These are phyloP conservation scores for Saturnispora galanensis DNA, from an alignment of 805 yeast species.

Conservation along the genomic window DNA sequence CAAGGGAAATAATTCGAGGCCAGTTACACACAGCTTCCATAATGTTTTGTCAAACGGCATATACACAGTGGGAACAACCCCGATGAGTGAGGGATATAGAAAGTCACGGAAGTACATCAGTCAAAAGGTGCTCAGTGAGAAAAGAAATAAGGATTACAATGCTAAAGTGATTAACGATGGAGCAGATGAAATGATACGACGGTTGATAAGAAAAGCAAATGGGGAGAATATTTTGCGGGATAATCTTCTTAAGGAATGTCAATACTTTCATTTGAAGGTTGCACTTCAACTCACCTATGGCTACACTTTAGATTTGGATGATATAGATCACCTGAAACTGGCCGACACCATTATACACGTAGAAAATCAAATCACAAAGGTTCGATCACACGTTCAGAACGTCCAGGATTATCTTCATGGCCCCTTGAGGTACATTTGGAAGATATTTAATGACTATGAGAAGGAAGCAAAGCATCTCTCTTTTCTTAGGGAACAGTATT, in stretches of 20 bases:
- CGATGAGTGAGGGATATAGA: constrained; percentile 39
- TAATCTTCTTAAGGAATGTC: constrained; percentile 27
- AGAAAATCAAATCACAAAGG: constrained; percentile 46
- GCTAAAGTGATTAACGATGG: constrained; percentile 31
- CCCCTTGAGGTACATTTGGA: constrained; percentile 25
- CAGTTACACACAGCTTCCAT: constrained; percentile 60
- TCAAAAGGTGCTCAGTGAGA: constrained; percentile 31
- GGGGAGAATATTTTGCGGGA: constrained; percentile 10
- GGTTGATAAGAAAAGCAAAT: constrained; percentile 11
- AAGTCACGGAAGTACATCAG: constrained; percentile 40
- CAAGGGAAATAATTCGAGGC: constrained; percentile 55
- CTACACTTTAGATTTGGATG: constrained; percentile 33
- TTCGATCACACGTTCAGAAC: constrained; percentile 50
- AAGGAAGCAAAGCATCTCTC: constrained; percentile 24
- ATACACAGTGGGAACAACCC: constrained; percentile 58
- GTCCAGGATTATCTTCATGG: constrained; percentile 43
- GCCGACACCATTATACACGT: constrained; percentile 45
- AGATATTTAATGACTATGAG: constrained; percentile 12
- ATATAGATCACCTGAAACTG: constrained; percentile 29
- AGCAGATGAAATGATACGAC: constrained; percentile 21
- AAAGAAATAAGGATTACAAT: constrained; percentile 26
- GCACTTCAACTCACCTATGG: constrained; percentile 48
- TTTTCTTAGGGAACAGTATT: constrained; percentile 38
- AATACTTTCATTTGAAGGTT: constrained; percentile 41
- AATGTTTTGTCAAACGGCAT: constrained; percentile 46